phyloP scores from a whole-genome alignment of 2,329 filamentous ascomycete genomes.

The Westerdykella aurantiaca region DNA sequence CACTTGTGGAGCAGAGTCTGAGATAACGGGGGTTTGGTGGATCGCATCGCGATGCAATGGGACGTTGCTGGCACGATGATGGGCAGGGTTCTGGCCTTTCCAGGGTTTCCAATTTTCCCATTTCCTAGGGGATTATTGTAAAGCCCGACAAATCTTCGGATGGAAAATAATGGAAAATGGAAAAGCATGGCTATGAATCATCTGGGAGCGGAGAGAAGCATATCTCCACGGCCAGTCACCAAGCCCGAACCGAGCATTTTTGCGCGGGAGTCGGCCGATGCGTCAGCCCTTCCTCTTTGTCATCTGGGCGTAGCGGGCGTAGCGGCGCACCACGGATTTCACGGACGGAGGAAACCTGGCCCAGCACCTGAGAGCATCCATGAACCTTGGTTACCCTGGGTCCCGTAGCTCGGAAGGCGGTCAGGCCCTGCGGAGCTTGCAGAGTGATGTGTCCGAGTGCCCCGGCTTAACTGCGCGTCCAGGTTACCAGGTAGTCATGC shows the following conservation, averaged over 20 bases:
- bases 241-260: not conserved
- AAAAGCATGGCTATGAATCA: not conserved
- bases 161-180: not conserved
- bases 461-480: slow-evolving; percentile 1
- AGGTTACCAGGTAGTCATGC: slow-evolving; percentile 1
- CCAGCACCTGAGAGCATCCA: not conserved
- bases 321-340: not conserved
- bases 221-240: not conserved
- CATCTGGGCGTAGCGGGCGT: not conserved
- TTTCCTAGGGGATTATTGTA: not conserved
- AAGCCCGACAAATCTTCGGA: not conserved
- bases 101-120: no score
- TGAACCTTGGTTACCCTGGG: no score
- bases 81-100: not conserved
- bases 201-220: no score
- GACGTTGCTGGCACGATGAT: not conserved
- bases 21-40: not conserved
- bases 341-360: not conserved
- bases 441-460: slow-evolving; percentile 6
- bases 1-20: not conserved
- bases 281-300: not conserved
- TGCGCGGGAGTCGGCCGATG: not conserved
- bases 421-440: slow-evolving; percentile 5
- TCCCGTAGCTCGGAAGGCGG: not conserved
- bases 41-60: not conserved